phyloP scores from a whole-genome alignment of 2,329 filamentous ascomycete genomes.

The Nemania sp. region DNA sequence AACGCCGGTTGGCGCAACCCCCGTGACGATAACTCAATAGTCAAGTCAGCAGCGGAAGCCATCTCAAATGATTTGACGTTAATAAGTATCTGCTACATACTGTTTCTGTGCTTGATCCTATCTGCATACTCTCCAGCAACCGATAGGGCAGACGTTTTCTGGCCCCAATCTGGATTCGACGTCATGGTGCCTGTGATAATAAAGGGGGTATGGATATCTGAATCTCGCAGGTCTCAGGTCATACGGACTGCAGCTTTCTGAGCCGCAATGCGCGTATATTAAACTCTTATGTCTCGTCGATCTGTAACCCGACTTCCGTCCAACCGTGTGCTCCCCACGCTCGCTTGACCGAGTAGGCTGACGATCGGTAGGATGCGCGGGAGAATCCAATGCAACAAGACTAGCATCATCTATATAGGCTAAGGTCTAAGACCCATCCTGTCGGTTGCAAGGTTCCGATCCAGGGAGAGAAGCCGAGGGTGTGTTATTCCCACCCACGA shows the following conservation, averaged over 20 bases:
- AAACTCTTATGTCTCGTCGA: neutral
- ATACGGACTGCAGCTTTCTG: neutral
- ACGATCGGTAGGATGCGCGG: neutral
- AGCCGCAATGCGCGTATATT: neutral
- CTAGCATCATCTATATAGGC: conserved; percentile 18
- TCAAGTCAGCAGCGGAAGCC: conserved; percentile 10
- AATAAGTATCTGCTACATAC: conserved; percentile 30
- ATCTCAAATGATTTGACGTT: conserved; percentile 22
- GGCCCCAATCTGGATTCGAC: conserved; percentile 36
- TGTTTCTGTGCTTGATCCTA: conserved; percentile 33
- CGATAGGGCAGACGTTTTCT: conserved; percentile 41
- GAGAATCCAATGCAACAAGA: conserved; percentile 1
- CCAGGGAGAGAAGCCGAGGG: conserved; percentile 9
- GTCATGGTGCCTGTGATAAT: too few relatives aligned
- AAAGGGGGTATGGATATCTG: too few relatives aligned
- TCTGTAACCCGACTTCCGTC: neutral
- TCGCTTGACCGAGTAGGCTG: neutral
- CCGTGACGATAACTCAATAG: conserved; percentile 45
- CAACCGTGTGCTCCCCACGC: neutral
- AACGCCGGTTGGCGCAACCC: conserved; percentile 47
- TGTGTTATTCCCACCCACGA: neutral
- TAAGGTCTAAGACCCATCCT: conserved; percentile 18
- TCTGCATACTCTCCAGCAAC: conserved; percentile 39
- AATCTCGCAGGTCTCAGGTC: neutral
- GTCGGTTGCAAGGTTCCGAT: conserved; percentile 7